Evolutionary conservation across 1,284 basidiomycete genomes (phyloP), one percentile per base, ranked within the genome.

Genomic region (Trametes polyzona): DNA sequence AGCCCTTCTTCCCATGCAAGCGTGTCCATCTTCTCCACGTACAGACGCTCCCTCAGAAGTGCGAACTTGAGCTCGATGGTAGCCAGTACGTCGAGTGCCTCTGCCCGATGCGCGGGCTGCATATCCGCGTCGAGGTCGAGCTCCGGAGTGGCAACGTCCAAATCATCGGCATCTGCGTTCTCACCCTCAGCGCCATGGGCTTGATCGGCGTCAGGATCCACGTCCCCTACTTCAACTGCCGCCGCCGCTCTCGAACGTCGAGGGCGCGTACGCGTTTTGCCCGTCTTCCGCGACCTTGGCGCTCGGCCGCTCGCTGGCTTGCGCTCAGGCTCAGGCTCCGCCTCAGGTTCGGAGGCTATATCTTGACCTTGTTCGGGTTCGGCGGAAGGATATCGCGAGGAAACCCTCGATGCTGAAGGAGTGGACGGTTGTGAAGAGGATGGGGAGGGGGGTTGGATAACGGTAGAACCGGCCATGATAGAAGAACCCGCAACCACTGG

Each of bases 11-110:
- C 90, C 86, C 86, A 89, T 44, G 87, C 85, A 4, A 92, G 72
- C 2, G 77, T 80, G 36, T 90, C 88, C 90, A 93, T 91, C 73
- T 91, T 92, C 73, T 93, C 90, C 4, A 92, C 79, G 68, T 91
- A 93, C 12, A 92, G 74, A 24, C 82, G 78, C 67, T 92, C 90
- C 47, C 90, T 76, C 46, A 92, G 69, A 40, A 89, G 69, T 0
- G 89, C 89, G 70, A 90, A 92, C 64, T 87, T 90, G 68, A 92
- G 81, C 63, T 93, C 91, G 59, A 93, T 90, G 11, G 77, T 79
- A 2, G 90, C 90, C 8, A 92, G 75, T 1, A 87, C 85, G 56
- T 92, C 91, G 24, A 93, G 76, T 0, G 91, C 90, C 67, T 92
- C 90, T 1, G 87, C 87, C 23, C 90, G 81, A 69, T 92, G 73